A percentile compares a stretch with the other conserved stretches of the same genome.
phyloP scores from a whole-genome alignment of 129 eudicot species.

The Flaveria trinervia region DNA sequence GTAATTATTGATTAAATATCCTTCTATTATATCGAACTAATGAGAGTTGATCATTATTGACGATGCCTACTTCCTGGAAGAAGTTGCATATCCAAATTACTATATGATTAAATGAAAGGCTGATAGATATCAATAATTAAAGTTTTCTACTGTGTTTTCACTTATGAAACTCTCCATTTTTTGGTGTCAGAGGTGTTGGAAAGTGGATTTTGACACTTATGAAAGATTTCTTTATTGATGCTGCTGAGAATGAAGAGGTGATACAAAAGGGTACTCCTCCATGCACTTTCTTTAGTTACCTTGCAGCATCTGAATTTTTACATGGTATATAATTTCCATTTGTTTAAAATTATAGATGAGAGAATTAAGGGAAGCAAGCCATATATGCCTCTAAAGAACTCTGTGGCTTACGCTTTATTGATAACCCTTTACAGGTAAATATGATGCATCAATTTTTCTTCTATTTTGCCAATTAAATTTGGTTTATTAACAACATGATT shows the following conservation, averaged over 20 bases:
- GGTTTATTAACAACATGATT: constrained; percentile 1
- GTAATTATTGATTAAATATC: too few species aligned
- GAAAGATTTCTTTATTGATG: constrained; percentile 68
- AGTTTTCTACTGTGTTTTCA: background rate
- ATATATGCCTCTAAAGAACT: constrained; percentile 89
- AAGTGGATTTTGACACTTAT: constrained; percentile 82
- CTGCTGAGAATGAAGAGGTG: constrained; percentile 52
- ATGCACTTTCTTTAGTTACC: constrained; percentile 10
- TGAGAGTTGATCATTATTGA: constrained; percentile 5
- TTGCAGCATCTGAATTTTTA: constrained; percentile 4
- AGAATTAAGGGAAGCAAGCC: constrained; percentile 48
- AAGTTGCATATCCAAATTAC: background rate
- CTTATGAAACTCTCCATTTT: background rate
- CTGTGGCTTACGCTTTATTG: constrained; percentile 82
- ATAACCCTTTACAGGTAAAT: constrained; percentile 80
- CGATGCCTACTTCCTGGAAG: constrained; percentile 12
- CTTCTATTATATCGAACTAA: background rate
- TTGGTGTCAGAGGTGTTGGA: constrained; percentile 71
- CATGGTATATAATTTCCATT: background rate
- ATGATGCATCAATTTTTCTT: background rate
- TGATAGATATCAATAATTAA: background rate
- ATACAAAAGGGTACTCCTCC: constrained; percentile 46
- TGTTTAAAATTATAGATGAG: constrained; percentile 44
- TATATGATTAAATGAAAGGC: constrained; percentile 1
- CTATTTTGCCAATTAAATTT: background rate